Percentiles rank a stretch among this genome's conserved stretches.
These are phyloP conservation scores for Hyaloscypha bicolor DNA, from an alignment of 495 filamentous ascomycete species.

Conservation along the genomic window DNA sequence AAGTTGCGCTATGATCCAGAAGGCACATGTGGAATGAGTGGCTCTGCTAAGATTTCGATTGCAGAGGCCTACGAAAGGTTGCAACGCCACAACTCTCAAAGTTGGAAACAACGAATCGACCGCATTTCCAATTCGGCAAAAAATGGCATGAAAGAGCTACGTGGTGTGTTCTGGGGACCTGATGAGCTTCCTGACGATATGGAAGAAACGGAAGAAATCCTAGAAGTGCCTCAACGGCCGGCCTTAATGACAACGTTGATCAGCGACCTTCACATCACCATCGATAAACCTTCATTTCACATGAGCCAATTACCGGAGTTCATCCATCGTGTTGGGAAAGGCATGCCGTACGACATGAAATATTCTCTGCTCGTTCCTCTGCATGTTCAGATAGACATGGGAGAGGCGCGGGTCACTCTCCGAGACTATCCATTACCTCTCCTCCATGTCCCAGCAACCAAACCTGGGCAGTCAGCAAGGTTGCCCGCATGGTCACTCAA, in stretches of 20 bases:
- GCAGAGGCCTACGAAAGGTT: constrained; percentile 75
- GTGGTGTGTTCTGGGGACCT: constrained; percentile 77
- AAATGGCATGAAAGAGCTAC: constrained; percentile 74
- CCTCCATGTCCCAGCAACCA: constrained; percentile 84
- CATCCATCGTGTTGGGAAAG: constrained; percentile 87
- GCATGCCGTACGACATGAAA: constrained; percentile 87
- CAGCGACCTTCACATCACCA: constrained; percentile 79
- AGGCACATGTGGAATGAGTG: constrained; percentile 66
- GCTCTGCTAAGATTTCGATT: constrained; percentile 66
- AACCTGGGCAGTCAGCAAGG: constrained; percentile 75
- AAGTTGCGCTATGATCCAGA: constrained; percentile 73
- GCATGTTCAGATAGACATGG: constrained; percentile 87
- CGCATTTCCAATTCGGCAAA: constrained; percentile 68
- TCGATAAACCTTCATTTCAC: constrained; percentile 94
- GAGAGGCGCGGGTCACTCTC: constrained; percentile 80
- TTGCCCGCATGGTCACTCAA: constrained; percentile 81
- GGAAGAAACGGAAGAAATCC: constrained; percentile 80
- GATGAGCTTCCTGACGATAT: constrained; percentile 81
- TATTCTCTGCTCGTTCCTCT: constrained; percentile 89
- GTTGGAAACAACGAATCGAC: constrained; percentile 93
- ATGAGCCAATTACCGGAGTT: constrained; percentile 78
- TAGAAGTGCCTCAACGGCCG: constrained; percentile 85
- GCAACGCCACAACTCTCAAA: constrained; percentile 78
- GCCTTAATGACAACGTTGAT: constrained; percentile 79
- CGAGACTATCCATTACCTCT: constrained; percentile 94